Base-by-base conservation (phyloP, 2,329 filamentous ascomycete genomes). In the Colletotrichum truncatum region DNA sequence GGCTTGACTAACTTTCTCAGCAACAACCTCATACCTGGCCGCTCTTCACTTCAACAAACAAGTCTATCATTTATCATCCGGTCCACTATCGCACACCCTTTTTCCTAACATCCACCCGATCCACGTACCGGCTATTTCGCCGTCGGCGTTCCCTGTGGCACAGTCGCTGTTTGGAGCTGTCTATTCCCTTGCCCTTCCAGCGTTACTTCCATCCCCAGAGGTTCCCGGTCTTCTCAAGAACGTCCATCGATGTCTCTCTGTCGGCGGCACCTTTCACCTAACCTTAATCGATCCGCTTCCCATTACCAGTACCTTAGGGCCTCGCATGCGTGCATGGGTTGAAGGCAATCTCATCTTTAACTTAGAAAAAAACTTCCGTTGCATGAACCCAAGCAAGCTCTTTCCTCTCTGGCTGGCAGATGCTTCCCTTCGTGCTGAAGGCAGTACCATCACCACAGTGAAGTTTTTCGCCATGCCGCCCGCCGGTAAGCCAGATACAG, bases 201-300 rank as follows among this genome's bases (percentile, higher is more conserved):
- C 86, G 0, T 71, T 87, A 2, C 82, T 90, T 30, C 78, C 87
- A 1, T 85, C 85, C 0, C 77, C 84, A 0, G 85, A 88, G 11
- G 82, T 92, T 1, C 85, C 86, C 0, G 74, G 76, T 2, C 75
- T 91, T 1, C 81, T 92, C 14, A 80, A 80, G 56, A 85, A 85
- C 66, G 85, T 90, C 68, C 80, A 86, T 71, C 83, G 83, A 23
- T 83, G 85, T 30, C 81, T 92, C 3, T 78, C 81, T 4, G 81
- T 83, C 0, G 82, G 83, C 0, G 89, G 89, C 1, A 78, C 80
- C 18, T 74, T 92, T 11, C 84, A 89, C 64, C 75, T 92, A 14
- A 84, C 85, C 0, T 76, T 92, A 16, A 85, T 92, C 67, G 88
- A 92, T 62, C 87, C 90, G 0, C 77, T 85, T 7, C 90, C 90